These are phyloP conservation scores for Russula griseocarnosa DNA, from an alignment of 768 basidiomycete species.

Conservation along the genomic window DNA sequence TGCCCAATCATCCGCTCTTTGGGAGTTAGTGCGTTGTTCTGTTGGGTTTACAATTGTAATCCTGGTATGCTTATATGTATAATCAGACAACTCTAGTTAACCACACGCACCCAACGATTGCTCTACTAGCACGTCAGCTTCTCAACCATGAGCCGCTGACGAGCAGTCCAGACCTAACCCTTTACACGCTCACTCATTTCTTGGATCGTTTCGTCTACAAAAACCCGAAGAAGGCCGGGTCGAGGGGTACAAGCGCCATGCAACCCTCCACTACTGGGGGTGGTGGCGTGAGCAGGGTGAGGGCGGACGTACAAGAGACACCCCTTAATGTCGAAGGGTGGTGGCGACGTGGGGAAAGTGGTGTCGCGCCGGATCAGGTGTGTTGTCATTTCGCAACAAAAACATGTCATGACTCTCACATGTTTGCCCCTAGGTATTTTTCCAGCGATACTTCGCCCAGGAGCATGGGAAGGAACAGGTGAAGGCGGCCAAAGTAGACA, in stretches of 20 bases:
- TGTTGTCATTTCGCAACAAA: conserved; percentile 28
- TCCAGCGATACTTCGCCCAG: conserved; percentile 80
- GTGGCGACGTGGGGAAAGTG: conserved; percentile 61
- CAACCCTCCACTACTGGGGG: conserved; percentile 80
- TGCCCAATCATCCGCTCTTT: conserved; percentile 74
- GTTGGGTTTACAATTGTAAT: neutral
- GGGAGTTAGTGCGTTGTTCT: conserved; percentile 72
- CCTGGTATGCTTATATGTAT: neutral
- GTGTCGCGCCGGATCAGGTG: conserved; percentile 87
- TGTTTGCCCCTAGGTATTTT: conserved; percentile 60
- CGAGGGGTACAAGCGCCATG: conserved; percentile 88
- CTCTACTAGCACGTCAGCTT: conserved; percentile 82
- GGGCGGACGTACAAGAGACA: conserved; percentile 49
- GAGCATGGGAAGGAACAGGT: conserved; percentile 57
- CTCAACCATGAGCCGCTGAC: conserved; percentile 69
- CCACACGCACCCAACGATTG: conserved; percentile 89
- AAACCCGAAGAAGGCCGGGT: conserved; percentile 75
- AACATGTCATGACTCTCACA: conserved; percentile 3
- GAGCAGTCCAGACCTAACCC: conserved; percentile 80
- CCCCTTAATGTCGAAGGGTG: conserved; percentile 74
- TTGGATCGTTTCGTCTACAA: conserved; percentile 96
- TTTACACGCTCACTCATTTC: conserved; percentile 93
- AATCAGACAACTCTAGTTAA: conserved; percentile 69
- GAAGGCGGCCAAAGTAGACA: conserved; percentile 46
- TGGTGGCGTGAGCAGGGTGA: conserved; percentile 67